A percentile compares a stretch with the other conserved stretches of the same genome.
Evolutionary conservation across 106 monocot species (phyloP).

Genomic region (Dendrobium huoshanense): DNA sequence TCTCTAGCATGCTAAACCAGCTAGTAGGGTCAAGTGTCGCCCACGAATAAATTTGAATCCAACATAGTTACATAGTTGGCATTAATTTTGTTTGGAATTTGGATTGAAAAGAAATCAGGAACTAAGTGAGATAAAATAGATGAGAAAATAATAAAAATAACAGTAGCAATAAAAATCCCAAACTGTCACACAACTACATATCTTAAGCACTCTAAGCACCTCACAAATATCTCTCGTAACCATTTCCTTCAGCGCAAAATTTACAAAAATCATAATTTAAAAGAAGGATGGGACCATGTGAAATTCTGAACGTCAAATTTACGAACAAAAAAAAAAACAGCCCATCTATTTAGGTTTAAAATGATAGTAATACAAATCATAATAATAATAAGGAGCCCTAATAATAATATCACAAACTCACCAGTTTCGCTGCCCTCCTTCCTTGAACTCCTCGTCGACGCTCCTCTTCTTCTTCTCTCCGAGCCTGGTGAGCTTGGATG

Average conservation of each 20-base stretch:
- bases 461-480: slow-evolving; percentile 67
- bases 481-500: slow-evolving; percentile 66
- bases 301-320: neutral
- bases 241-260: neutral
- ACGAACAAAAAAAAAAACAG: too few relatives aligned
- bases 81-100: neutral
- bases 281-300: neutral
- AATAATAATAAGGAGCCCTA: neutral
- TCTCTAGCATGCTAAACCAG: too few relatives aligned
- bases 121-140: neutral
- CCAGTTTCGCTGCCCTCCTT: slow-evolving; percentile 94
- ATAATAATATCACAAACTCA: slow-evolving; percentile 16
- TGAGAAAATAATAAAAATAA: neutral
- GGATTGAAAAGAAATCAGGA: neutral
- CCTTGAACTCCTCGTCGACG: slow-evolving; percentile 69
- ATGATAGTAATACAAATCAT: too few relatives aligned
- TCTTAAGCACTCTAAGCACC: neutral
- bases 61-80: too few relatives aligned
- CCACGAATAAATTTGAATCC: too few relatives aligned
- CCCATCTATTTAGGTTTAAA: too few relatives aligned
- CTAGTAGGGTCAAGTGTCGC: too few relatives aligned
- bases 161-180: neutral
- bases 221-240: neutral
- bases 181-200: neutral
- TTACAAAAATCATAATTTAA: neutral